Conservation (phyloP, 2,329 filamentous ascomycete genomes). For the Fusarium incarnatum region DNA sequence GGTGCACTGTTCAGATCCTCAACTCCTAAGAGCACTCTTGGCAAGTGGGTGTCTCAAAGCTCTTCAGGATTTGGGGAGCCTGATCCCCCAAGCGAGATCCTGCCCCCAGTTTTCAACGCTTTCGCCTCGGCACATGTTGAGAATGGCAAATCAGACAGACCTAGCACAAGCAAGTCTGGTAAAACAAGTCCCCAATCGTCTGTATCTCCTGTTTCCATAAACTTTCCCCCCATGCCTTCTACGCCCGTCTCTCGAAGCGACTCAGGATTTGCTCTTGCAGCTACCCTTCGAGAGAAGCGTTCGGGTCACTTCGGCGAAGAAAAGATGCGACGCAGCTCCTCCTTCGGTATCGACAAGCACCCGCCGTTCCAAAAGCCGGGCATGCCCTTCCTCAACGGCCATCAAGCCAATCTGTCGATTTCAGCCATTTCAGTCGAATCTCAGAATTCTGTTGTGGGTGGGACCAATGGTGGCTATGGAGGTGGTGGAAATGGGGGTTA, state of each 20-base stretch:
- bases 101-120: slow-evolving; percentile 86
- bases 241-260: slow-evolving; percentile 90
- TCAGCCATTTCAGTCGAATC: slow-evolving; percentile 71
- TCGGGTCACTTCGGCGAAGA: slow-evolving; percentile 90
- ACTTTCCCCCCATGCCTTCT: slow-evolving; percentile 79
- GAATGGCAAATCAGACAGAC: slow-evolving; percentile 75
- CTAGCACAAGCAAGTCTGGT: slow-evolving; percentile 77
- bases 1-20: slow-evolving; percentile 80
- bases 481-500: slow-evolving; percentile 66
- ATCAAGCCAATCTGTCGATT: slow-evolving; percentile 69
- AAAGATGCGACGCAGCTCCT: slow-evolving; percentile 88
- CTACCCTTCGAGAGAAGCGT: slow-evolving; percentile 90
- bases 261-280: slow-evolving; percentile 87
- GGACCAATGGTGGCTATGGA: slow-evolving; percentile 26
- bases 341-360: slow-evolving; percentile 82
- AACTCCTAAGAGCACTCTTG: slow-evolving; percentile 76
- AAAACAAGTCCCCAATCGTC: slow-evolving; percentile 72
- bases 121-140: slow-evolving; percentile 83
- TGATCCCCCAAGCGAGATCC: slow-evolving; percentile 62
- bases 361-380: slow-evolving; percentile 75
- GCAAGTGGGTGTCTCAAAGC: slow-evolving; percentile 89
- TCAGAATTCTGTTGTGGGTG: slow-evolving; percentile 74
- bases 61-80: slow-evolving; percentile 86
- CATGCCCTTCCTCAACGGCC: slow-evolving; percentile 77
- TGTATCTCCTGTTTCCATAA: slow-evolving; percentile 80